Evolutionary conservation across 768 basidiomycete genomes (phyloP).

Genomic region (Lactarius quietus): DNA sequence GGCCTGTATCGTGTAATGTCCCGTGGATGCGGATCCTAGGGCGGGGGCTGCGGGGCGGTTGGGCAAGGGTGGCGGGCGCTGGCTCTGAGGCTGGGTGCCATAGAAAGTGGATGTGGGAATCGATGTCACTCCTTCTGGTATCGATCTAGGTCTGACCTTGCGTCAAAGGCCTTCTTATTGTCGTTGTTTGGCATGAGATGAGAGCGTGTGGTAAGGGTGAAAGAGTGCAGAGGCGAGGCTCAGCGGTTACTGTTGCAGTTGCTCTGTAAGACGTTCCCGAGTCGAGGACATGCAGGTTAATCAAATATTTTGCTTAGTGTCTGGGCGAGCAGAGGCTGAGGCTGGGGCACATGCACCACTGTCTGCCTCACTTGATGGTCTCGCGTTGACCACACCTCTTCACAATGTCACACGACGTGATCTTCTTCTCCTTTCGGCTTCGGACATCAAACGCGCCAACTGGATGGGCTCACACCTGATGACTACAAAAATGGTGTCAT

Average conservation of each 20-base stretch:
- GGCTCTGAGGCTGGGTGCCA: constrained; percentile 5
- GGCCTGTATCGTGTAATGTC: constrained; percentile 29
- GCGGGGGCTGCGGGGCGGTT: constrained; percentile 31
- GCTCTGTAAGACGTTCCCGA: not conserved
- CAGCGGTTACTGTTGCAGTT: not conserved
- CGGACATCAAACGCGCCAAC: too few relatives aligned
- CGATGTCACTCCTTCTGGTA: constrained; percentile 24
- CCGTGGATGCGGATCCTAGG: constrained; percentile 39
- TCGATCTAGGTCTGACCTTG: not conserved
- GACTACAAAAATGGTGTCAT: too few relatives aligned
- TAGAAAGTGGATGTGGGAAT: constrained; percentile 29
- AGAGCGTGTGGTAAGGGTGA: not conserved
- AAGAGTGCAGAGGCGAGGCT: not conserved
- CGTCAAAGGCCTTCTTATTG: constrained; percentile 1
- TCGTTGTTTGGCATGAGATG: constrained; percentile 16
- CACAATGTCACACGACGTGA: too few relatives aligned
- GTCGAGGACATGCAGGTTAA: not conserved
- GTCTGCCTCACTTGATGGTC: too few relatives aligned
- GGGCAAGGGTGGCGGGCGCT: constrained; percentile 37
- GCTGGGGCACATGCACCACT: too few relatives aligned
- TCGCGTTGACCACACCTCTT: too few relatives aligned
- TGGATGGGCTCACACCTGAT: too few relatives aligned
- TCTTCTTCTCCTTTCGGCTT: too few relatives aligned
- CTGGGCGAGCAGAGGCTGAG: too few relatives aligned
- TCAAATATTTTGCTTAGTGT: not conserved